A percentile compares a stretch with the other conserved stretches of the same genome.
phyloP scores from a whole-genome alignment of 768 basidiomycete genomes.

The Tulasnella sp. region DNA sequence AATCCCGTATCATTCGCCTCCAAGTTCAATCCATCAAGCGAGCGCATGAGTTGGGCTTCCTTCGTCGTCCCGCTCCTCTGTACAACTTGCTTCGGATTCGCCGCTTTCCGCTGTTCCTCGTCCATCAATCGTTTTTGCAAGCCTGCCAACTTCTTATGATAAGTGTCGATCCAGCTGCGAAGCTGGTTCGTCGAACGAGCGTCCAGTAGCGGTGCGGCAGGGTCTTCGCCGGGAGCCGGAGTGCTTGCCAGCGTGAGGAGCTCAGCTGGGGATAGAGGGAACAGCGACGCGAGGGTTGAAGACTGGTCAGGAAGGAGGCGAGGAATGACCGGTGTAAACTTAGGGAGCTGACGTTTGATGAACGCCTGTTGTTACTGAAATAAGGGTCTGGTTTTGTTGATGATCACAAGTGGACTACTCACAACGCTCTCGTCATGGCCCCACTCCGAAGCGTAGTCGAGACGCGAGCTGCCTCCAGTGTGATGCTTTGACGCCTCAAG shows the following conservation, averaged over 20 bases:
- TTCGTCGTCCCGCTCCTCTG: neutral
- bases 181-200: neutral
- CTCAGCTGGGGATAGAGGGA: neutral
- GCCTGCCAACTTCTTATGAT: neutral
- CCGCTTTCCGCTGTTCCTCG: neutral
- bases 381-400: no score
- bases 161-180: neutral
- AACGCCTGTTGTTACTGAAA: neutral
- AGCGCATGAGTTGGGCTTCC: neutral
- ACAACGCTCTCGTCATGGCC: neutral
- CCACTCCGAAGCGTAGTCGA: slow-evolving; percentile 1
- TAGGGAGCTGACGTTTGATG: slow-evolving; percentile 5
- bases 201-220: neutral
- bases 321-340: neutral
- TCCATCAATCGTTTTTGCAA: neutral
- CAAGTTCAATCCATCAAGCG: neutral
- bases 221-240: neutral
- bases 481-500: neutral
- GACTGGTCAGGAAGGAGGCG: slow-evolving; percentile 5
- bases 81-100: neutral
- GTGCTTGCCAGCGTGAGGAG: neutral
- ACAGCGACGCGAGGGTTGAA: neutral
- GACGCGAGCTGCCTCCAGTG: neutral
- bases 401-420: neutral
- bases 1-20: slow-evolving; percentile 3